Evolutionary conservation across 257 asterid species (phyloP).

Genomic region (Ocimum tenuiflorum): DNA sequence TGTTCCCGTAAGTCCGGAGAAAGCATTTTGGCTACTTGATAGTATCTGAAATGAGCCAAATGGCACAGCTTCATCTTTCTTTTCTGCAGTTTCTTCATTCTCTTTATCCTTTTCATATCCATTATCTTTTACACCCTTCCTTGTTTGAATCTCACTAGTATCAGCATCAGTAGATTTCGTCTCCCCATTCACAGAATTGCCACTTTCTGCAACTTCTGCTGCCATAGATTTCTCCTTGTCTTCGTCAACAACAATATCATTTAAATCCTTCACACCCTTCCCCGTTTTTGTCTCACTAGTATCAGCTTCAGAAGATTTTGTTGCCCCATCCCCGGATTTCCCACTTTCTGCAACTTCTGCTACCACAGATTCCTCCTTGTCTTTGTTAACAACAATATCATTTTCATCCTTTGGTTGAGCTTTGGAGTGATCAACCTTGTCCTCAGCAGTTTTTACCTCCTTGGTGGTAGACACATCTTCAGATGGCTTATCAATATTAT

Average conservation of each 20-base stretch:
- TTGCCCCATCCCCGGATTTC: no score
- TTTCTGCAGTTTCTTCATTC: constrained; percentile 29
- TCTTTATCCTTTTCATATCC: constrained; percentile 30
- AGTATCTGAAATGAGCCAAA: constrained; percentile 74
- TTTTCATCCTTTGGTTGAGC: constrained; percentile 26
- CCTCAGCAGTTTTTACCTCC: constrained; percentile 29
- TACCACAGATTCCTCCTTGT: no score
- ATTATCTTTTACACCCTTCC: constrained; percentile 27
- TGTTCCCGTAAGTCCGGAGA: constrained; percentile 78
- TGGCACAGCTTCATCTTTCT: constrained; percentile 41
- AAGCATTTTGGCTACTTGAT: constrained; percentile 80
- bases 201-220: constrained; percentile 32
- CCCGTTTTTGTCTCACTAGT: neutral
- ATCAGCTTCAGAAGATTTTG: no score
- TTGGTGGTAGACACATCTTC: constrained; percentile 21
- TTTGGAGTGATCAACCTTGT: constrained; percentile 23
- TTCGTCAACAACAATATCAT: neutral
- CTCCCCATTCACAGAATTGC: constrained; percentile 21
- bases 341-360: no score
- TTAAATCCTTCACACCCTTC: constrained; percentile 15
- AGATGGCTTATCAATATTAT: constrained; percentile 29
- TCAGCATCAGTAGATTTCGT: constrained; percentile 25
- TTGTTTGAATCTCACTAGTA: constrained; percentile 24
- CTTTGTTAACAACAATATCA: constrained; percentile 2
- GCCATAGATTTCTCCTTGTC: constrained; percentile 9